A percentile compares a stretch with the other conserved stretches of the same genome.
phyloP scores from a whole-genome alignment of 768 basidiomycete species.

The Mrakia hoshinonis region DNA sequence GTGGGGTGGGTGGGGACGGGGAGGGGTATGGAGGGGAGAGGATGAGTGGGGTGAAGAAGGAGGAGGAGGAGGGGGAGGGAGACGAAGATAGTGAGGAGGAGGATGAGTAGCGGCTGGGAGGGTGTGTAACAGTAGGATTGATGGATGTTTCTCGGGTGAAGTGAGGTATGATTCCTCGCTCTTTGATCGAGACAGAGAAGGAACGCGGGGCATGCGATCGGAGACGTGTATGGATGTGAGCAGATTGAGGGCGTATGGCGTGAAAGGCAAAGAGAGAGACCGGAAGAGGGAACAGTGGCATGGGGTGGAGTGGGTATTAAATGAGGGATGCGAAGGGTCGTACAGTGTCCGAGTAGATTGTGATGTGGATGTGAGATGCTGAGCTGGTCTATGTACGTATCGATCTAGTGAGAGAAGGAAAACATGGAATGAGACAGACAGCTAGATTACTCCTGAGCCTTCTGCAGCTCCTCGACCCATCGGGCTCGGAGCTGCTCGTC shows the following conservation, averaged over 20 bases:
- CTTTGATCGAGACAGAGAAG: no score
- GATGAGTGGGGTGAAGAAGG: background rate
- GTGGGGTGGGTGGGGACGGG: background rate
- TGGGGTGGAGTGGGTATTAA: background rate
- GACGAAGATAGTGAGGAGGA: background rate
- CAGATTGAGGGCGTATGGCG: background rate
- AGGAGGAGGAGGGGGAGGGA: background rate
- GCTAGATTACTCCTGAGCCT: conserved; percentile 32
- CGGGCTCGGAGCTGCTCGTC: conserved; percentile 11
- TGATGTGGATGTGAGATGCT: conserved; percentile 29
- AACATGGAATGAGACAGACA: conserved; percentile 50
- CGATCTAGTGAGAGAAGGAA: no score
- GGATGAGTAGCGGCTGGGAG: background rate
- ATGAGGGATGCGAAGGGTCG: background rate
- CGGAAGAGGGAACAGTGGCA: background rate
- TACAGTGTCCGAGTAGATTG: background rate
- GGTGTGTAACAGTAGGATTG: background rate
- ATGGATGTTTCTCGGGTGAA: no score
- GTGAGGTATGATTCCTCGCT: no score
- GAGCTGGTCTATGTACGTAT: no score
- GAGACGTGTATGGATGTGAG: no score
- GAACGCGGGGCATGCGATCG: no score
- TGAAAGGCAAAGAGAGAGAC: conserved; percentile 19
- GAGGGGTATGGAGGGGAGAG: background rate
- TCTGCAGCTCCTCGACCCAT: conserved; percentile 21